Evolutionary conservation across 345 rosid species (phyloP).

Genomic region (Citrus trifoliata): DNA sequence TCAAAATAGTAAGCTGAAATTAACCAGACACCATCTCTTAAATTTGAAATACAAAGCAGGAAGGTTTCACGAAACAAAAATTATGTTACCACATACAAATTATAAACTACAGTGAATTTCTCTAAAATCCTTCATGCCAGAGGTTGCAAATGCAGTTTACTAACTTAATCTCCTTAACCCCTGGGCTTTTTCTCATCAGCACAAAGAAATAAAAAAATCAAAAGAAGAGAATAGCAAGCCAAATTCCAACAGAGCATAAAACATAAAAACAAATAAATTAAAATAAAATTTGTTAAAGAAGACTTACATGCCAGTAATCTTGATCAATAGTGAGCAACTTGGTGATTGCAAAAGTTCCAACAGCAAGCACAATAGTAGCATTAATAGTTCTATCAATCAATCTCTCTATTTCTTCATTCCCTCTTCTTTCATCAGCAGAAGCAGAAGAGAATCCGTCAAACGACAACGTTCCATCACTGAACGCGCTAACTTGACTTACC

Average conservation of each 20-base stretch:
- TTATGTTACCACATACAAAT: not conserved
- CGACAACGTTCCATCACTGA: conserved; percentile 60
- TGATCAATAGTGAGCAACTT: conserved; percentile 88
- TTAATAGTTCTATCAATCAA: conserved; percentile 65
- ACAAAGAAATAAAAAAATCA: not conserved
- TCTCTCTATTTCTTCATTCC: conserved; percentile 47
- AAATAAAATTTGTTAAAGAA: not conserved
- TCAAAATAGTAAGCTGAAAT: not conserved
- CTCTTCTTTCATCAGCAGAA: conserved; percentile 23
- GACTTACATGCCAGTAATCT: conserved; percentile 87
- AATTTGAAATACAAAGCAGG: not conserved
- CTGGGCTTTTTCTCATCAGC: not conserved
- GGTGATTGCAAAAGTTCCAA: conserved; percentile 76
- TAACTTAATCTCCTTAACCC: not conserved
- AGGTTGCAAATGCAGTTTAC: not conserved
- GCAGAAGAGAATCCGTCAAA: conserved; percentile 72
- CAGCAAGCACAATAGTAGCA: conserved; percentile 76
- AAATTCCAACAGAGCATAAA: not conserved
- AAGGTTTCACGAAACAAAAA: not conserved
- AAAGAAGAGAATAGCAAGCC: not conserved
- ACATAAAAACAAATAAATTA: not conserved
- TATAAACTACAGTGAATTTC: not conserved
- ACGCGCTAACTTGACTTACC: conserved; percentile 59
- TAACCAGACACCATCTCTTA: not conserved
- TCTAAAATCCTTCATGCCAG: not conserved